phyloP scores from a whole-genome alignment of 495 filamentous ascomycete species.

The Mycothermus thermophilus region DNA sequence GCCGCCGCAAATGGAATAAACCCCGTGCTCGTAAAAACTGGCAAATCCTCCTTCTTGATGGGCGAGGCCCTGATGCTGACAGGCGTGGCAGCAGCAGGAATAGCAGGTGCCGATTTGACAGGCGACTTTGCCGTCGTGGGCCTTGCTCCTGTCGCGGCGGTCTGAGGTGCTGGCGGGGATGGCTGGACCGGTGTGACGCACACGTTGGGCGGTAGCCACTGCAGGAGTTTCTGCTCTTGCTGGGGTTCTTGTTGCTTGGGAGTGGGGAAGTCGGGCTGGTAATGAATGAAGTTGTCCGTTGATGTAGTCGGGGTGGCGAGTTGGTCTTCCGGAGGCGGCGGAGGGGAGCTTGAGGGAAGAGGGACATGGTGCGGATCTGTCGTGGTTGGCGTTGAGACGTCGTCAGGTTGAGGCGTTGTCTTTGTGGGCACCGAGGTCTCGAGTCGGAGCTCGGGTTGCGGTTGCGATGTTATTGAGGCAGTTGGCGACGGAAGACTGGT shows the following conservation, averaged over 20 bases:
- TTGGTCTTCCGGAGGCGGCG: constrained; percentile 6
- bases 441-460: neutral
- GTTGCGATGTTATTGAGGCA: neutral
- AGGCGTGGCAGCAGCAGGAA: too few species aligned
- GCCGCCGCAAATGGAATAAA: constrained; percentile 11
- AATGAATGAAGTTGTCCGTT: constrained; percentile 20
- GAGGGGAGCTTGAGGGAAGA: constrained; percentile 9
- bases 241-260: constrained; percentile 11
- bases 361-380: constrained; percentile 4
- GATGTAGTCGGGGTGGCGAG: neutral
- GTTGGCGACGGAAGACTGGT: too few species aligned
- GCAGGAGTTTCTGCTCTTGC: constrained; percentile 16
- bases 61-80: too few species aligned
- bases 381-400: neutral
- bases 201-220: constrained; percentile 25
- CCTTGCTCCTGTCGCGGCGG: too few species aligned
- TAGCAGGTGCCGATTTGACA: too few species aligned
- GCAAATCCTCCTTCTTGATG: constrained; percentile 16
- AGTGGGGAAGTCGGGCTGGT: constrained; percentile 26
- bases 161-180: too few species aligned
- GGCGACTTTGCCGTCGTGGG: too few species aligned
- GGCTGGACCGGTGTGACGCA: constrained; percentile 8
- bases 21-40: constrained; percentile 22
- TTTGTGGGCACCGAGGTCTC: too few species aligned
- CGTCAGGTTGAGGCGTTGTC: too few species aligned